Percentiles rank a stretch among this genome's conserved stretches.
Conservation (phyloP, 306 rosid species). For the Cucurbita argyrosperma region DNA sequence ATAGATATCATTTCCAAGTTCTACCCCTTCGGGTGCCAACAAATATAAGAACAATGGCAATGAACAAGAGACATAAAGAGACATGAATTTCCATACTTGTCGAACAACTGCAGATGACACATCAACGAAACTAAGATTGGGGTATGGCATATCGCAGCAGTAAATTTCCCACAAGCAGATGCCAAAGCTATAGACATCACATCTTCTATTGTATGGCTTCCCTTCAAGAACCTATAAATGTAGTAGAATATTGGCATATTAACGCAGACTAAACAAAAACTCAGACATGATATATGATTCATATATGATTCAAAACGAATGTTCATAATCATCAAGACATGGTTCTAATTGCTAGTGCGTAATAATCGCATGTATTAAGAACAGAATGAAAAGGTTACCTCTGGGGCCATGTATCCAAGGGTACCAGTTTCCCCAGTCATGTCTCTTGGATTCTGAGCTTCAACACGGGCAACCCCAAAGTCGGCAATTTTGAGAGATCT, state of each 20-base stretch:
- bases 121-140: constrained; percentile 59
- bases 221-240: constrained; percentile 48
- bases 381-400: constrained; percentile 21
- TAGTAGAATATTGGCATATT: background rate
- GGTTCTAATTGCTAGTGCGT: background rate
- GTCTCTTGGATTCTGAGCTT: constrained; percentile 63
- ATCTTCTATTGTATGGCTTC: constrained; percentile 61
- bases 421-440: constrained; percentile 86
- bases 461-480: constrained; percentile 73
- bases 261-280: background rate
- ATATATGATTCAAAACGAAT: too few relatives aligned
- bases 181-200: constrained; percentile 73
- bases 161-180: constrained; percentile 67
- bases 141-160: constrained; percentile 61
- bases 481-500: constrained; percentile 48
- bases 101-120: constrained; percentile 48
- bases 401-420: constrained; percentile 77
- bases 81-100: constrained; percentile 21
- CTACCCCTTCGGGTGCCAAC: background rate
- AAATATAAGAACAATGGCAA: background rate
- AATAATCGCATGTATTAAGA: background rate
- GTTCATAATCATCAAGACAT: too few relatives aligned
- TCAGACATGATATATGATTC: background rate
- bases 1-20: background rate
- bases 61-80: background rate